phyloP scores from a whole-genome alignment of 257 asterid genomes.

The Solanum etuberosum region DNA sequence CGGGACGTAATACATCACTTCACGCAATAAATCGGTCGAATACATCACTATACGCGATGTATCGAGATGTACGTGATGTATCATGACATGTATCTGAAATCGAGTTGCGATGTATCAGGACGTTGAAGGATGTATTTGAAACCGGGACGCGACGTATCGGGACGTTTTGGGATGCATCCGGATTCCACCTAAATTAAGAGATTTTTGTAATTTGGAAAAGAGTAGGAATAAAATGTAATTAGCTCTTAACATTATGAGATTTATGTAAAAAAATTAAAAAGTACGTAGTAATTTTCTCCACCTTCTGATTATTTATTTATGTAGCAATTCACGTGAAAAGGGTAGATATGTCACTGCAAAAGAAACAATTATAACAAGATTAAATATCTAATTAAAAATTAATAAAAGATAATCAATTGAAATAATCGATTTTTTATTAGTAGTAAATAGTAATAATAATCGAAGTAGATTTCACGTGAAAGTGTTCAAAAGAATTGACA shows the following conservation, averaged over 20 bases:
- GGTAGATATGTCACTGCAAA: neutral
- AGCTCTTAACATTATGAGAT: too few relatives aligned
- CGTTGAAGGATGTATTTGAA: too few relatives aligned
- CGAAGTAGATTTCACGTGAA: slow-evolving; percentile 12
- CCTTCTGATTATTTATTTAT: neutral
- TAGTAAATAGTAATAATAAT: neutral
- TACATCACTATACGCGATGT: too few relatives aligned
- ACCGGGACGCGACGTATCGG: accelerated
- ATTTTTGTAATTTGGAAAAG: too few relatives aligned
- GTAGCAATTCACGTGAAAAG: neutral
- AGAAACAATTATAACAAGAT: neutral
- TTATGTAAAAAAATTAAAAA: too few relatives aligned
- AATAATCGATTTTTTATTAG: neutral
- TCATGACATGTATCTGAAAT: too few relatives aligned
- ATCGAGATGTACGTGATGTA: too few relatives aligned
- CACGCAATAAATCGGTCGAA: too few relatives aligned
- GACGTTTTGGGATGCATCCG: accelerated
- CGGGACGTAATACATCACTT: too few relatives aligned
- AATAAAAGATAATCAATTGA: neutral
- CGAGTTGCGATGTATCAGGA: too few relatives aligned
- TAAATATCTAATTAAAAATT: neutral
- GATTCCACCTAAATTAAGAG: too few relatives aligned
- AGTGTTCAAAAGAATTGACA: slow-evolving; percentile 1
- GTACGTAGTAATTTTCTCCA: neutral
- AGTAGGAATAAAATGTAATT: too few relatives aligned